Percentiles rank a stretch among this genome's conserved stretches.
phyloP scores from a whole-genome alignment of 352 stramenopile genomes.

The Pythium biforme region DNA sequence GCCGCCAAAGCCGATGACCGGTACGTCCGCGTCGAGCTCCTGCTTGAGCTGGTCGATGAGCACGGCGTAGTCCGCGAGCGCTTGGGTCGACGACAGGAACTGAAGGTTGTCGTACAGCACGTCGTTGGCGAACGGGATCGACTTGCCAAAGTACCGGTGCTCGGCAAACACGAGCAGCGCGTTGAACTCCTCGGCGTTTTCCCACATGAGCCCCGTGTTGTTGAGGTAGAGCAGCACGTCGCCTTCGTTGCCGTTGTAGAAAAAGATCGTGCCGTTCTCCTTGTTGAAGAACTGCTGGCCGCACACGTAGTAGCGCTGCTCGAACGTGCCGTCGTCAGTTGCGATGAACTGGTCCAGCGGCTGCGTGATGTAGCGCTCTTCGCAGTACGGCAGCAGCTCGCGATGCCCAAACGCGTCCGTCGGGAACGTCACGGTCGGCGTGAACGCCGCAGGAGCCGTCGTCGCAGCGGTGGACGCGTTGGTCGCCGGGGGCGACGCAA shows the following conservation, averaged over 20 bases:
- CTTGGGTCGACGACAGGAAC: not conserved
- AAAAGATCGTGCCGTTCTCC: slow-evolving; percentile 51
- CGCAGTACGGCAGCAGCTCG: slow-evolving; percentile 42
- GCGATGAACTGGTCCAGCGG: slow-evolving; percentile 50
- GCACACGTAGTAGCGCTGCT: slow-evolving; percentile 75
- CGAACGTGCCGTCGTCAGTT: slow-evolving; percentile 33
- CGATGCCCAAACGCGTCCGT: slow-evolving; percentile 19
- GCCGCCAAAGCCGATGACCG: slow-evolving; percentile 91
- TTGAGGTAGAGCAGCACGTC: slow-evolving; percentile 66
- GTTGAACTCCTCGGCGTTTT: slow-evolving; percentile 60
- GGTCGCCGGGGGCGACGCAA: too few species aligned
- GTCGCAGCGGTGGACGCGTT: too few species aligned
- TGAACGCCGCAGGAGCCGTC: not conserved
- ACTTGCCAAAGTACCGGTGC: slow-evolving; percentile 35
- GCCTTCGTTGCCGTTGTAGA: slow-evolving; percentile 75
- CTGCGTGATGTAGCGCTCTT: slow-evolving; percentile 45
- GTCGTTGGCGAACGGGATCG: not conserved
- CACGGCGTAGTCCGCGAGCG: slow-evolving; percentile 4
- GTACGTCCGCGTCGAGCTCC: slow-evolving; percentile 29
- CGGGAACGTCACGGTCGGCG: slow-evolving; percentile 23
- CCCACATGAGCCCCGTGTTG: slow-evolving; percentile 73
- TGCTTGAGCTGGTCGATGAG: not conserved
- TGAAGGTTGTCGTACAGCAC: not conserved
- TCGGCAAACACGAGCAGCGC: slow-evolving; percentile 75
- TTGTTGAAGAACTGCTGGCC: slow-evolving; percentile 46